A percentile compares a stretch with the other conserved stretches of the same genome.
Conservation (phyloP, 768 basidiomycete genomes). For the Boletus reticulatus region DNA sequence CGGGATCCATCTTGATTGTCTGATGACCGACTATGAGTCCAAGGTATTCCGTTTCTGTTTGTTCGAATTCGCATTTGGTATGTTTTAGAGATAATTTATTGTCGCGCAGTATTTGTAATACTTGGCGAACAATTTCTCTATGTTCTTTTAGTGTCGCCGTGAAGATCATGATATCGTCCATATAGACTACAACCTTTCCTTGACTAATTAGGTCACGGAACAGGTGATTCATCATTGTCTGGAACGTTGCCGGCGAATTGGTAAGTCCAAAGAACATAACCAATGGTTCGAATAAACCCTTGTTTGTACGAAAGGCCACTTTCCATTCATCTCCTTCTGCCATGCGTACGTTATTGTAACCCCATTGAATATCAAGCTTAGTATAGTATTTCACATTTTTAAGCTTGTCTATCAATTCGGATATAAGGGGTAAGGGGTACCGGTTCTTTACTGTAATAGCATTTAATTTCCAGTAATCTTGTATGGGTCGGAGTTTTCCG, state of each 20-base stretch:
- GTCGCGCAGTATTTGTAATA: rapidly evolving
- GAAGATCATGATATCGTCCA: constrained; percentile 42
- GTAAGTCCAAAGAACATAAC: constrained; percentile 6
- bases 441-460: neutral
- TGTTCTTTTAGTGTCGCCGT: constrained; percentile 31
- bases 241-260: constrained; percentile 21
- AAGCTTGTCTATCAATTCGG: constrained; percentile 24
- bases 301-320: constrained; percentile 25
- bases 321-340: constrained; percentile 31
- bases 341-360: constrained; percentile 34
- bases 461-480: neutral
- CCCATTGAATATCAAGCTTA: constrained; percentile 30
- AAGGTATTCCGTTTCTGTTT: neutral
- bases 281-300: neutral
- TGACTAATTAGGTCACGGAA: constrained; percentile 11
- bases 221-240: constrained; percentile 24
- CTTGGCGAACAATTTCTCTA: neutral
- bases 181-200: constrained; percentile 31
- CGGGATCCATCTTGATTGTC: neutral
- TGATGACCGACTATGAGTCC: neutral
- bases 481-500: rapidly evolving
- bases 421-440: neutral
- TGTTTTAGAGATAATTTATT: constrained; percentile 3
- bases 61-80: neutral
- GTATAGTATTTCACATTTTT: constrained; percentile 21